A percentile compares a stretch with the other conserved stretches of the same genome.
Evolutionary conservation across 179 eudicot genomes (phyloP).

Genomic region (Silene coronaria): DNA sequence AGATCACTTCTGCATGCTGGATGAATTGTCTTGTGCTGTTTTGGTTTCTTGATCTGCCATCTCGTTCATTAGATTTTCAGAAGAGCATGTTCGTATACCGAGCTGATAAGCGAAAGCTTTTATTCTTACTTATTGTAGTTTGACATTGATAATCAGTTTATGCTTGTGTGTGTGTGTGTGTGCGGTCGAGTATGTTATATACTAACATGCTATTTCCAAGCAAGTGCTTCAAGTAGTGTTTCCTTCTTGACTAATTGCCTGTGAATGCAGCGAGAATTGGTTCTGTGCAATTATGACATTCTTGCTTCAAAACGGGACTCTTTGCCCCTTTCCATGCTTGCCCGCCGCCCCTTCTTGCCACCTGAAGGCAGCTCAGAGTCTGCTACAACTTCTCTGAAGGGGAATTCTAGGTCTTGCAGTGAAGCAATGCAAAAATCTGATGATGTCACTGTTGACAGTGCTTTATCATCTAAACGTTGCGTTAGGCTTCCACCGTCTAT

Average conservation of each 20-base stretch:
- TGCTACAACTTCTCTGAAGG: constrained; percentile 80
- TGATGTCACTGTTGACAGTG: constrained; percentile 82
- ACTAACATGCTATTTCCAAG: too few relatives aligned
- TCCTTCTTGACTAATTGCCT: constrained; percentile 1
- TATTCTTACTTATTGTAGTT: neutral
- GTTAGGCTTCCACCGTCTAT: constrained; percentile 50
- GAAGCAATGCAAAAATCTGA: constrained; percentile 80
- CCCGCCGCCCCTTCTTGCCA: constrained; percentile 52
- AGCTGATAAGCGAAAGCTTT: neutral
- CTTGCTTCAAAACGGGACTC: constrained; percentile 62
- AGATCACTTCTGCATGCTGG: neutral
- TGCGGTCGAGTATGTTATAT: too few relatives aligned
- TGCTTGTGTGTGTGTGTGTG: neutral
- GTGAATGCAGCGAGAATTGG: constrained; percentile 81
- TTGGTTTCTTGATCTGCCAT: neutral
- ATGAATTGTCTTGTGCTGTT: neutral
- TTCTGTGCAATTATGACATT: constrained; percentile 69
- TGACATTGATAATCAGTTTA: neutral
- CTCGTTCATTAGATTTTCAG: neutral
- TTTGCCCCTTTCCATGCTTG: constrained; percentile 47
- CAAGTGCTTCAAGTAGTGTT: neutral
- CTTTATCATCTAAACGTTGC: constrained; percentile 58
- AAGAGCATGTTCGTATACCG: neutral
- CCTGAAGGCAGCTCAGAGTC: constrained; percentile 88
- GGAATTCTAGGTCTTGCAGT: constrained; percentile 68